These are phyloP conservation scores for Russula virescens DNA, from an alignment of 768 basidiomycete species.

Conservation along the genomic window DNA sequence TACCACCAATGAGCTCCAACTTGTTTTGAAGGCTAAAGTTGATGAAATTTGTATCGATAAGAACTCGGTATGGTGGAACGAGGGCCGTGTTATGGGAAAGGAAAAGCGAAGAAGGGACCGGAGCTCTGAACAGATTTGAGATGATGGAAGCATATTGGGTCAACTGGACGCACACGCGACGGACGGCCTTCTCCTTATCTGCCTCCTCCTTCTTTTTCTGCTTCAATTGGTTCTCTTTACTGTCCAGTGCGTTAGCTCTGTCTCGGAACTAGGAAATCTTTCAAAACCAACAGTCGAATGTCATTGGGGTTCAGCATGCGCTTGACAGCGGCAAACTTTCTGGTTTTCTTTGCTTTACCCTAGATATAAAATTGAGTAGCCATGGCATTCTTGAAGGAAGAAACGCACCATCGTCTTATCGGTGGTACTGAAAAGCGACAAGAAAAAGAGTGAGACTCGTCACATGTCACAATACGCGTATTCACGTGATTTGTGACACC, in stretches of 20 bases:
- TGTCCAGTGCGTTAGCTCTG: slow-evolving; percentile 30
- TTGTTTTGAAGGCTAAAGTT: slow-evolving; percentile 98
- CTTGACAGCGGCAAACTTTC: slow-evolving; percentile 93
- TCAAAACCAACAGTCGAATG: slow-evolving; percentile 70
- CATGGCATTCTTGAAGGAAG: neutral
- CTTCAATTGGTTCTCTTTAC: slow-evolving; percentile 91
- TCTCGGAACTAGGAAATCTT: neutral
- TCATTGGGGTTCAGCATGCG: slow-evolving; percentile 92
- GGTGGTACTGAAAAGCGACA: neutral
- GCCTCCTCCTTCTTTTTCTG: slow-evolving; percentile 80
- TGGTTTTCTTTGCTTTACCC: slow-evolving; percentile 89
- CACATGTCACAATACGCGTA: slow-evolving; percentile 17
- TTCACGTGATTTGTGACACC: slow-evolving; percentile 17
- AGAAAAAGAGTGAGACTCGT: neutral
- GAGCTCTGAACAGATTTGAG: slow-evolving; percentile 46
- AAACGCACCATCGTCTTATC: slow-evolving; percentile 8
- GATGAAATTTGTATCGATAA: slow-evolving; percentile 99
- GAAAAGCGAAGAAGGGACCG: slow-evolving; percentile 88
- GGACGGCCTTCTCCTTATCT: slow-evolving; percentile 70
- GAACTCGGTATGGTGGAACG: slow-evolving; percentile 92
- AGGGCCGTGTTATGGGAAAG: slow-evolving; percentile 93
- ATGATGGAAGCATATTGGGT: neutral
- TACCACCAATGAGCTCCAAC: slow-evolving; percentile 89
- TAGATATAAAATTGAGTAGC: slow-evolving; percentile 28
- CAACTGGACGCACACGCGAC: slow-evolving; percentile 59